phyloP scores from a whole-genome alignment of 176 grass and related monocot species.

The Cocos nucifera region DNA sequence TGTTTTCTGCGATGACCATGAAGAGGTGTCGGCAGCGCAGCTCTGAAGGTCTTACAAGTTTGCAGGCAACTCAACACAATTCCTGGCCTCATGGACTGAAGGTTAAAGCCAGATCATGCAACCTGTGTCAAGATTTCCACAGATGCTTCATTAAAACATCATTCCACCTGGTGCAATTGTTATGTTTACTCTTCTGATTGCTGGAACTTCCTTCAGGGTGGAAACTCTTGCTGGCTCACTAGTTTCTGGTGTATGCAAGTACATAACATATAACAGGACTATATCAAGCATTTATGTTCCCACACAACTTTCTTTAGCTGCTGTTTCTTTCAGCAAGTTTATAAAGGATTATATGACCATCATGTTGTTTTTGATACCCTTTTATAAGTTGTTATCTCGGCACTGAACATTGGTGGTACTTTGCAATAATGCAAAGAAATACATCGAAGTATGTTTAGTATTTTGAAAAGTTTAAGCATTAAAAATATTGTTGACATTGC shows the following conservation, averaged over 20 bases:
- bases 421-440: too few species aligned
- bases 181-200: conserved; percentile 48
- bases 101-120: conserved; percentile 49
- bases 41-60: conserved; percentile 72
- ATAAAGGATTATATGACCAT: background rate
- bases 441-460: too few species aligned
- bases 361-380: background rate
- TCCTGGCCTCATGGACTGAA: conserved; percentile 59
- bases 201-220: conserved; percentile 58
- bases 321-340: too few species aligned
- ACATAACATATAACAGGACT: background rate
- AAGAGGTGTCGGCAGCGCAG: conserved; percentile 66
- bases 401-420: too few species aligned
- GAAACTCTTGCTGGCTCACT: conserved; percentile 65
- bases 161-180: conserved; percentile 67
- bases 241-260: conserved; percentile 75
- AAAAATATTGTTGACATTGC: too few species aligned
- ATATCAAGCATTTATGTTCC: too few species aligned
- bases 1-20: conserved; percentile 91
- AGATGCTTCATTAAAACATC: conserved; percentile 74
- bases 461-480: too few species aligned
- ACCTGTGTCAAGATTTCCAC: conserved; percentile 85
- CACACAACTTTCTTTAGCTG: too few species aligned
- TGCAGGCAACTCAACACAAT: conserved; percentile 51
- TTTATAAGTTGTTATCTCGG: conserved; percentile 59